phyloP scores from a whole-genome alignment of 2,329 filamentous ascomycete genomes.

The Pseudogymnoascus sp. region DNA sequence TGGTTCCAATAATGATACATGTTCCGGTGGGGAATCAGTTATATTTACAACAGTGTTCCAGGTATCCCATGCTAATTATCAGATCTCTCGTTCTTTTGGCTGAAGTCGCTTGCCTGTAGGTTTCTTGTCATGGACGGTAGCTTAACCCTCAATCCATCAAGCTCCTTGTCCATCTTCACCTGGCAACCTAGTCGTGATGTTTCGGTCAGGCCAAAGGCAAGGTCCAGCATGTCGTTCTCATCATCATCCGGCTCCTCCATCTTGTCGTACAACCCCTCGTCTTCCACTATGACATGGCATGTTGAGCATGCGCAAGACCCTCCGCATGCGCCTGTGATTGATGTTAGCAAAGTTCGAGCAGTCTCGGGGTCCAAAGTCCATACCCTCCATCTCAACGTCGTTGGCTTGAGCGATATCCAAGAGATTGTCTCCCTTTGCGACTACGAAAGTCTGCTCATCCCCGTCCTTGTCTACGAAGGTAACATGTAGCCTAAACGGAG shows the following conservation, averaged over 20 bases:
- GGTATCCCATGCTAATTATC: conserved; percentile 10
- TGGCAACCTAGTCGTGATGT: conserved; percentile 44
- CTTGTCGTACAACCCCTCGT: conserved; percentile 54
- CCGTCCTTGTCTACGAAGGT: conserved; percentile 93
- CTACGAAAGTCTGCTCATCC: conserved; percentile 65
- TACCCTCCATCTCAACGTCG: conserved; percentile 94
- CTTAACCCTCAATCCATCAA: conserved; percentile 79
- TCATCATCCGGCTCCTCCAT: conserved; percentile 56
- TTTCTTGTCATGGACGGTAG: conserved; percentile 93
- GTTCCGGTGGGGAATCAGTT: background rate
- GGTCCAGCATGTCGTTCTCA: conserved; percentile 66
- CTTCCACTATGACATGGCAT: conserved; percentile 65
- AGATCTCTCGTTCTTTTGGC: conserved; percentile 31
- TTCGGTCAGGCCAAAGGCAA: conserved; percentile 68
- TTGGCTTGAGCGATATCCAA: conserved; percentile 91
- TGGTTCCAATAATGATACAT: background rate
- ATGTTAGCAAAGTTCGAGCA: conserved; percentile 10
- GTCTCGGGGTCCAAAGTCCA: conserved; percentile 16
- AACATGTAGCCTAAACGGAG: conserved; percentile 60
- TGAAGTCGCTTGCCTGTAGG: conserved; percentile 89
- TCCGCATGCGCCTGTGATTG: conserved; percentile 66
- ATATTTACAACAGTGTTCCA: conserved; percentile 3
- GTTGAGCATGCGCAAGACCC: conserved; percentile 71
- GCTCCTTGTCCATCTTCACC: conserved; percentile 81
- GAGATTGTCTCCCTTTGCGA: conserved; percentile 82